Evolutionary conservation across 2,329 filamentous ascomycete species (phyloP), one percentile per base, ranked within the genome.

Genomic region (Emmonsiellopsis sp.): DNA sequence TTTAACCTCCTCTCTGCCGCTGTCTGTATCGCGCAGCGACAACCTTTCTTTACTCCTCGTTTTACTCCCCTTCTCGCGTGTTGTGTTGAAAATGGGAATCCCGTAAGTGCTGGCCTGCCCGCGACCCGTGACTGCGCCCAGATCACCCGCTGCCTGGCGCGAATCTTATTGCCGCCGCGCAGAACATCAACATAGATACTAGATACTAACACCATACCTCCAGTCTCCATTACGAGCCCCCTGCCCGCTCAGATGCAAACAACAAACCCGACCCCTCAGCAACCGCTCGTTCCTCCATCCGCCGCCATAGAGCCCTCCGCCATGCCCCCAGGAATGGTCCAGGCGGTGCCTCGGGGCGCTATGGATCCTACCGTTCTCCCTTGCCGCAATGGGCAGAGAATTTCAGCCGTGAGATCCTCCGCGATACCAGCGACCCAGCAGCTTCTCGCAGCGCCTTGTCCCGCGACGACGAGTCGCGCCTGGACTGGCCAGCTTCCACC

Each of bases 201-300:
- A 13, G 15, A 48, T 31, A 20, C 45, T 43, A 38, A 50, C 38
- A 11, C 10, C 15, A 30, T 37, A 49, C 34, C 38, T 30, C 34
- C 31, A 55, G 53, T 8, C 53, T 55, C 31, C 35, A 47, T 40
- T 55, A 51, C 49, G 45, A 45, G 26, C 53, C 49, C 15, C 50
- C 53, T 35, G 20, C 44, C 48, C 49, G 73, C 53, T 65, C 67
- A 26, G 73, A 72, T 52, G 68, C 72, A 54, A 65, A 71, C 51
- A 64, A 71, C 57, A 82, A 81, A 65, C 67, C 65, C 57, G 80
- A 83, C 62, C 66, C 74, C 38, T 75, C 76, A 54, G 78, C 78
- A 46, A 65, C 72, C 53, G 69, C 75, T 53, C 78, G 81, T 63
- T 83, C 79, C 40, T 68, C 78, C 42, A 84, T 84, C 62, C 78